A percentile compares a stretch with the other conserved stretches of the same genome.
phyloP scores from a whole-genome alignment of 495 filamentous ascomycete genomes.

The Schizothecium vesticola region DNA sequence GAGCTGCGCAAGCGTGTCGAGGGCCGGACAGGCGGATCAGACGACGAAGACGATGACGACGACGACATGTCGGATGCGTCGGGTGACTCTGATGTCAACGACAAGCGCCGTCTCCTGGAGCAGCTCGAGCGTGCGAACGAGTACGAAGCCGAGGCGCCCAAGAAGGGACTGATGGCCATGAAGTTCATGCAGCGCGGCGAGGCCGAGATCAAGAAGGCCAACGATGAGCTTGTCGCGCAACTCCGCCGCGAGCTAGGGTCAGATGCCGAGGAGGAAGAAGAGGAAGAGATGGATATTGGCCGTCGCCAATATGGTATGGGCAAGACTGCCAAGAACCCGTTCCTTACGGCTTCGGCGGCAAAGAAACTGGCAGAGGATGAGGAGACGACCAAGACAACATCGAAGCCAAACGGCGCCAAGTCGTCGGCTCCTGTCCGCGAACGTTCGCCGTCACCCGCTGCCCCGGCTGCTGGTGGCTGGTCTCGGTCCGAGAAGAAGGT shows the following conservation, averaged over 20 bases:
- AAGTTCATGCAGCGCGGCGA: constrained; percentile 93
- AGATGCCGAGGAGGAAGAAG: constrained; percentile 49
- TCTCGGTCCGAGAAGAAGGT: constrained; percentile 25
- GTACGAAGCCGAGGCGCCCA: constrained; percentile 32
- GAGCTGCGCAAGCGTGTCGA: constrained; percentile 78
- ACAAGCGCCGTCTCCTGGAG: constrained; percentile 53
- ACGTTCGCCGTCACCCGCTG: constrained; percentile 2
- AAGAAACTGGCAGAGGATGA: constrained; percentile 6
- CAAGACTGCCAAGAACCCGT: constrained; percentile 16
- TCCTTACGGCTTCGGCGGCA: constrained; percentile 5
- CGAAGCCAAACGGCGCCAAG: background rate
- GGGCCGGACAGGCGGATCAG: constrained; percentile 62
- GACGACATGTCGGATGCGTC: constrained; percentile 48
- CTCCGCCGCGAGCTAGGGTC: constrained; percentile 66
- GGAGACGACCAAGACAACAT: background rate
- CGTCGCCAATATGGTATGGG: constrained; percentile 60
- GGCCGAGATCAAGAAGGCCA: constrained; percentile 64
- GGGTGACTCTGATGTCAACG: constrained; percentile 46
- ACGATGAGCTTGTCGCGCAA: constrained; percentile 72
- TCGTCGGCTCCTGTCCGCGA: background rate
- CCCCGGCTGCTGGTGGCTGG: constrained; percentile 32
- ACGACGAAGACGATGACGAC: constrained; percentile 47
- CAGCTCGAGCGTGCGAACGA: constrained; percentile 50
- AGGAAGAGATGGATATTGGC: constrained; percentile 56
- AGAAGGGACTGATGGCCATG: constrained; percentile 59